Percentiles rank a stretch among this genome's conserved stretches.
Conservation (phyloP, 371 early-diverging fungal species). For the Rhizopus microsporus region DNA sequence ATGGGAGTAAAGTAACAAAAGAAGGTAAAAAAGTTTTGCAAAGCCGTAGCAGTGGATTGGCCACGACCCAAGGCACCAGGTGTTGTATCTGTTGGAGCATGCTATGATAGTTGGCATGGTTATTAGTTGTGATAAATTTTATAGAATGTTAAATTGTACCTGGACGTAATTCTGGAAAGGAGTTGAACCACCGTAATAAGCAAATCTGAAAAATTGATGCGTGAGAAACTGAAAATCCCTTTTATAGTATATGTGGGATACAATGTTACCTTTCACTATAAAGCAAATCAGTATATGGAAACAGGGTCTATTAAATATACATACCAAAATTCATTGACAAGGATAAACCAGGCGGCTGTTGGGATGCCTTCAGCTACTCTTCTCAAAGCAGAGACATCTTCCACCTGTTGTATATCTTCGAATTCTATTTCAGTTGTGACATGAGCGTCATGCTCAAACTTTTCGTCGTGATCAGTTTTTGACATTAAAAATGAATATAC, state of each 20-base stretch:
- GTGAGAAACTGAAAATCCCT: slow-evolving; percentile 13
- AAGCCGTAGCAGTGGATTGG: slow-evolving; percentile 63
- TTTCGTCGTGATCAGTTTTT: slow-evolving; percentile 14
- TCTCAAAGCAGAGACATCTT: slow-evolving; percentile 14
- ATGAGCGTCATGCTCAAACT: slow-evolving; percentile 20
- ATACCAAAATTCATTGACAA: slow-evolving; percentile 51
- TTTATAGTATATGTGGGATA: slow-evolving; percentile 6
- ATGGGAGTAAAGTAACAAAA: slow-evolving; percentile 77
- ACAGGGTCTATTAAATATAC: background rate
- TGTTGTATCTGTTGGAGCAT: slow-evolving; percentile 23
- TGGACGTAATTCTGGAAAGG: slow-evolving; percentile 66
- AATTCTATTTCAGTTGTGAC: slow-evolving; percentile 21
- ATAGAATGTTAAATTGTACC: slow-evolving; percentile 10
- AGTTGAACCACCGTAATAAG: slow-evolving; percentile 72
- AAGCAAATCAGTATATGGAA: slow-evolving; percentile 1
- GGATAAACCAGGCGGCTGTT: slow-evolving; percentile 54
- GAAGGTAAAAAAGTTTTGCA: slow-evolving; percentile 74
- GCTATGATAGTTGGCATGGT: slow-evolving; percentile 3
- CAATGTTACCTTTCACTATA: slow-evolving; percentile 26
- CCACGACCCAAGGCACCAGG: slow-evolving; percentile 37
- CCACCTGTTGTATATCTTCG: slow-evolving; percentile 12
- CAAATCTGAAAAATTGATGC: slow-evolving; percentile 44
- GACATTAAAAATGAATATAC: background rate
- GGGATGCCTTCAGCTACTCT: slow-evolving; percentile 48
- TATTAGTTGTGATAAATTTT: background rate